Evolutionary conservation across 768 basidiomycete species (phyloP), one percentile per base, ranked within the genome.

Genomic region (Leccinum incarnatum): DNA sequence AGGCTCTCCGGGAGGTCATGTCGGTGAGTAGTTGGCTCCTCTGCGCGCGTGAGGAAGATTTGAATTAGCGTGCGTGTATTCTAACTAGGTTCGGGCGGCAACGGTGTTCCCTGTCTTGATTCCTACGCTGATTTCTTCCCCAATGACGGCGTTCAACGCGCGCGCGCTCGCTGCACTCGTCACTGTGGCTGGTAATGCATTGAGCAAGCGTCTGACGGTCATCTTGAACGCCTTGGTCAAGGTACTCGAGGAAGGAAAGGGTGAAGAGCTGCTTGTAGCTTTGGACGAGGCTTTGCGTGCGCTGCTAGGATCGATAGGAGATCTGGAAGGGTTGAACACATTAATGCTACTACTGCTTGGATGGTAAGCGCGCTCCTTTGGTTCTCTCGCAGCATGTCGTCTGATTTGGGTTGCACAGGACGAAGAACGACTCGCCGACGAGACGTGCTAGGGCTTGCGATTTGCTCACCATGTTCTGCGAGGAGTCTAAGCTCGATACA

Each of bases 21-120:
- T 86, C 82, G 63, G 93, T 94, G 73, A 71, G 89, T 63, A 0
- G 11, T 25, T 45, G 4, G 10, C 17, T 15, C 4, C 17, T 51
- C 4, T 3, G 6, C 1, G 1, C 2, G 29, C n/a, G 21, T 21
- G 21, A 21, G 21, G 21, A 21, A 21, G 21, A 21, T 21, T 12
- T 21, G 42, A 45, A 12, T 19, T 12, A 12, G 5, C 19, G 5
- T 7, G 7, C 2, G 21, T 54, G 19, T 27, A 21, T 34, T 55
- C 53, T 55, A 65, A 37, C 49, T 70, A 95, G 91, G 91, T 98
- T 65, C 93, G 95, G 40, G 93, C 96, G 14, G 82, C 88, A 42
- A 94, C 91, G 10, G 95, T 98, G 40, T 98, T 98, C 91, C 97
- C 97, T 0, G 91, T 98, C 19, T 78, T 98, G 56, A 93, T 99